Evolutionary conservation across 192 early-diverging fungal genomes (phyloP).

Genomic region (Diversispora epigaea): DNA sequence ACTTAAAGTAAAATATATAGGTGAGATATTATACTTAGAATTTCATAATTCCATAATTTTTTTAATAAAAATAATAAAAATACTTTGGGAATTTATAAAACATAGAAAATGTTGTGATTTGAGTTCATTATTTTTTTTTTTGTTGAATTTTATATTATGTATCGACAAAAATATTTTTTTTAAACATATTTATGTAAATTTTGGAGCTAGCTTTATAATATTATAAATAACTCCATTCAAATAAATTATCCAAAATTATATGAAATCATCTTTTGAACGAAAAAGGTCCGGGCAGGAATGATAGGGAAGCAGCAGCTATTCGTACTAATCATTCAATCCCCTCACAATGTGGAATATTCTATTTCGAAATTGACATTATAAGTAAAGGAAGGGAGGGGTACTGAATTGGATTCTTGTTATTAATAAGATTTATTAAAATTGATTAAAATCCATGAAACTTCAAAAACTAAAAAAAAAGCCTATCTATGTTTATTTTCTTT

Average conservation of each 20-base stretch:
- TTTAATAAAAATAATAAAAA: neutral
- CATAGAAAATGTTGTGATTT: too few species aligned
- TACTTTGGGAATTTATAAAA: too few species aligned
- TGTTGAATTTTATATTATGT: too few species aligned
- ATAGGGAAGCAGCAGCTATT: constrained; percentile 81
- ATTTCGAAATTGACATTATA: constrained; percentile 85
- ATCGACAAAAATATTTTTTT: too few species aligned
- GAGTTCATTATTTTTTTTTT: too few species aligned
- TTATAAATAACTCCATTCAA: too few species aligned
- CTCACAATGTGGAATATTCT: constrained; percentile 82
- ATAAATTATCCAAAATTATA: too few species aligned
- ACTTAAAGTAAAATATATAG: neutral
- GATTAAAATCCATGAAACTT: neutral
- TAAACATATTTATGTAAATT: too few species aligned
- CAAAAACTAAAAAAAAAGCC: neutral
- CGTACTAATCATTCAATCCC: constrained; percentile 83
- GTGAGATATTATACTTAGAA: neutral
- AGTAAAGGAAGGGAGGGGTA: constrained; percentile 86
- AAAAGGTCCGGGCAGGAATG: constrained; percentile 61
- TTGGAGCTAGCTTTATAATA: too few species aligned
- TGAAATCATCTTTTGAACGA: constrained; percentile 11
- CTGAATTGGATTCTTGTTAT: neutral
- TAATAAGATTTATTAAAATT: neutral
- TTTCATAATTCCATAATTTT: neutral
- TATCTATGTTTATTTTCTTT: neutral